phyloP scores from a whole-genome alignment of 78 protist genomes.

The Bodo saltans region DNA sequence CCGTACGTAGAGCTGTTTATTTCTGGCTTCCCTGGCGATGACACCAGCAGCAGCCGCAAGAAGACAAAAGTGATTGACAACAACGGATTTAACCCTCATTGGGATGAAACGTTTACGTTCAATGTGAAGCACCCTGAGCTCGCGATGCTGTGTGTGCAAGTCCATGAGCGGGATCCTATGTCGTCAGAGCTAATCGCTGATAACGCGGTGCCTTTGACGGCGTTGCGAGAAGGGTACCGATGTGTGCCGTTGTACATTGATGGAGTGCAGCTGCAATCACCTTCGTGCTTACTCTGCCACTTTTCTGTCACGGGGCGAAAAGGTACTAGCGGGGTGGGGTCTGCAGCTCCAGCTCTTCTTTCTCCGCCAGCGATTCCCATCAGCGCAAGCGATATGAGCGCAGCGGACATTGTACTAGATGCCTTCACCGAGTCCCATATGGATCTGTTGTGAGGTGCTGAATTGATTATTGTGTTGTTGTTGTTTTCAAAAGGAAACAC shows the following conservation, averaged over 20 bases:
- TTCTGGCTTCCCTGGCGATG: background rate
- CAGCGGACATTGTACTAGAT: too few relatives aligned
- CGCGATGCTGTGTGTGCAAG: constrained; percentile 13
- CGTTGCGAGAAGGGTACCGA: constrained; percentile 18
- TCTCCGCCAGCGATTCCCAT: too few relatives aligned
- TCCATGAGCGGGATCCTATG: background rate
- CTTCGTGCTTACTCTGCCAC: too few relatives aligned
- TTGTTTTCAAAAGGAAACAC: too few relatives aligned
- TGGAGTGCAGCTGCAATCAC: too few relatives aligned
- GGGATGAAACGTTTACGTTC: constrained; percentile 17
- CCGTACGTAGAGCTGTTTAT: constrained; percentile 31
- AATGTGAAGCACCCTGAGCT: constrained; percentile 1
- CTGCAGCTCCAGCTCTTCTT: too few relatives aligned
- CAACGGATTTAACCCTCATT: constrained; percentile 46
- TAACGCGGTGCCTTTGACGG: background rate
- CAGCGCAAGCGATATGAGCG: too few relatives aligned
- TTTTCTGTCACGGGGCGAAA: too few relatives aligned
- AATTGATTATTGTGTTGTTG: too few relatives aligned
- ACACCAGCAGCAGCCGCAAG: background rate
- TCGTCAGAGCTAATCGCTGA: background rate
- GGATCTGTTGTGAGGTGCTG: too few relatives aligned
- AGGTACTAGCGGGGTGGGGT: too few relatives aligned
- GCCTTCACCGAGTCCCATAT: too few relatives aligned
- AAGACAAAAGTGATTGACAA: constrained; percentile 8
- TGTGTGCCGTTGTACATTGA: background rate